Evolutionary conservation across 495 filamentous ascomycete genomes (phyloP), one percentile per base, ranked within the genome.

Genomic region (Thermothielavioides terrestris): DNA sequence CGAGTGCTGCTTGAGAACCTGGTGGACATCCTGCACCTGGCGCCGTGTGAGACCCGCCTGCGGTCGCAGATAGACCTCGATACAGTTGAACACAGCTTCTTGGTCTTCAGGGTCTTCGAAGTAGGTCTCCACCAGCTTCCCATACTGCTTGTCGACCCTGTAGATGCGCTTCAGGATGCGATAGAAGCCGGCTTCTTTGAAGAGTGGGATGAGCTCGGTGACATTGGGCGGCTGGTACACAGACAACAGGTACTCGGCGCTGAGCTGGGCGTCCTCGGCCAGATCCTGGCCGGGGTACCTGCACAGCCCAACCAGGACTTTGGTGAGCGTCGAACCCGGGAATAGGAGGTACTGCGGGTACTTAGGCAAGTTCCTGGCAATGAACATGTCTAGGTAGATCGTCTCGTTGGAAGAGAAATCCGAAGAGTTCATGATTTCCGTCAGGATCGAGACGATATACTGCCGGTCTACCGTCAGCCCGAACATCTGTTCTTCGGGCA

Each of bases 371-470:
- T 94, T 98, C 49, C 92, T 84, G 37, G 92, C 91, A 63, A 97
- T 81, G 61, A 98, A 97, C 88, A 98, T 98, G 63, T 98, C 85
- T 28, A 98, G 76, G 65, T 94, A 97, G 49, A 98, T 87, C 22
- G 84, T 88, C 64, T 96, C 88, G 50, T 84, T 78, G n/a, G 79
- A 58, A 4, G 78, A 75, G 59, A 94, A 96, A 9, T 81, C 79
- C 14, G 72, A 60, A 9, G 79, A 65, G 43, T 79, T 81, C 87
- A 97, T 92, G 22, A 95, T 81, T 60, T 94, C 88, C 22, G 94
- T 74, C 44, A 98, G 66, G 34, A 95, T 92, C 41, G 82, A 91
- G 50, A 95, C 77, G 45, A 98, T 75, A 61, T 89, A 90, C 67
- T 96, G 92, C 23, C 92, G 79, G 55, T 94, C 90, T 46, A 96